A percentile compares a stretch with the other conserved stretches of the same genome.
phyloP scores from a whole-genome alignment of 768 basidiomycete species.

The Kwoniella botswanensis region DNA sequence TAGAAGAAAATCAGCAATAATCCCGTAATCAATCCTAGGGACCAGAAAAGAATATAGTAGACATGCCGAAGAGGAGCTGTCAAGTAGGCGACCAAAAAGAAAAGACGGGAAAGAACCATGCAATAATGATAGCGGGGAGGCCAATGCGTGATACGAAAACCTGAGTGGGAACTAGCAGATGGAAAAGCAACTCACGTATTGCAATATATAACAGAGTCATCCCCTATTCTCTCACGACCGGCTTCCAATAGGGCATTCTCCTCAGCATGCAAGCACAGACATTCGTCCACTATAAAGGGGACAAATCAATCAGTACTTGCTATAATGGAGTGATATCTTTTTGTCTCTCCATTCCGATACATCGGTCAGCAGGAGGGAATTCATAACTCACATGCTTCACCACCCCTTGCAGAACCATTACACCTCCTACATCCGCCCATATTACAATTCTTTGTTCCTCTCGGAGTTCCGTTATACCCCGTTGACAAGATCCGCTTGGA shows the following conservation, averaged over 20 bases:
- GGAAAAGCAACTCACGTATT: constrained; percentile 74
- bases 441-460: constrained; percentile 85
- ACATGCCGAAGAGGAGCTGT: background rate
- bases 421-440: constrained; percentile 89
- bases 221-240: constrained; percentile 80
- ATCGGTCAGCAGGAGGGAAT: background rate
- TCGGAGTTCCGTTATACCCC: constrained; percentile 91
- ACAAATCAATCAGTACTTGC: background rate
- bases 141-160: no score
- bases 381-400: constrained; percentile 58
- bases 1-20: background rate
- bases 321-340: no score
- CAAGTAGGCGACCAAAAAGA: background rate
- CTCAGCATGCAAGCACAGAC: constrained; percentile 94
- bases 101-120: background rate
- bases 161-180: no score
- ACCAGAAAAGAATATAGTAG: background rate
- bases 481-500: constrained; percentile 62
- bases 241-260: constrained; percentile 96
- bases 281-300: constrained; percentile 66
- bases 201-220: constrained; percentile 84
- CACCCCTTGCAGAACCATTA: constrained; percentile 62
- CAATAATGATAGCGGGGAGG: no score
- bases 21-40: background rate
- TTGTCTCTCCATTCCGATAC: no score